Base-by-base conservation (phyloP, 148 eudicot species). In the Nepenthes gracilis region DNA sequence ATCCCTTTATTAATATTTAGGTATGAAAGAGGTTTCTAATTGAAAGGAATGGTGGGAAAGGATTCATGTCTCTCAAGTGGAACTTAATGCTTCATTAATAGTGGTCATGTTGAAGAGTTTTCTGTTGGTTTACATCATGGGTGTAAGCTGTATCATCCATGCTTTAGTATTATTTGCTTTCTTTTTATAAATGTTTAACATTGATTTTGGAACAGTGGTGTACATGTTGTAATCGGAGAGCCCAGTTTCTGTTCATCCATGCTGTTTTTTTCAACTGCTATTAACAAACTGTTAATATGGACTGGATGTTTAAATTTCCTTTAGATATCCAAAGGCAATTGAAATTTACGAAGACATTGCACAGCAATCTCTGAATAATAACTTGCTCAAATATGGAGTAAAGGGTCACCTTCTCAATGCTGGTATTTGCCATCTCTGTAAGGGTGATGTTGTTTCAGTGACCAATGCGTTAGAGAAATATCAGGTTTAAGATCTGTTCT, bases 381-480 rank as follows among this genome's bases (percentile, higher is more conserved):
- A 74, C 67, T 62, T 81, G 55, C 74, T 77, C 51, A 81, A 72
- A 56, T 72, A 77, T 70, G 85, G 82, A 54, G 85, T 75, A 47
- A 77, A 61, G 72, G 82, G 85, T 12, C 82, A 74, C 66, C 85
- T 81, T 54, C 80, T 81, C 32, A 81, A 81, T 67, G 85, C 85
- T 54, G 85, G 85, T 45, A 70, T 81, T 55, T 80, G 85, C 64
- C 79, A 80, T 65, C 81, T 80, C 40, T 80, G 79, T 65, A 80
- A 72, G 52, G 77, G 77, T 36, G 82, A 81, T 64, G 67, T 72
- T 68, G 81, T 77, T 71, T 77, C 84, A 68, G 77, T 77, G n/a
- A 58, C 63, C 64, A 80, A 80, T 55, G 73, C 84, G 12, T 59
- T 80, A 61, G 81, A 74, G 52, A 55, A 66, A 68, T 74, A 77